phyloP scores from a whole-genome alignment of 2,329 filamentous ascomycete species.

The Sclerotinia sclerotiorum region DNA sequence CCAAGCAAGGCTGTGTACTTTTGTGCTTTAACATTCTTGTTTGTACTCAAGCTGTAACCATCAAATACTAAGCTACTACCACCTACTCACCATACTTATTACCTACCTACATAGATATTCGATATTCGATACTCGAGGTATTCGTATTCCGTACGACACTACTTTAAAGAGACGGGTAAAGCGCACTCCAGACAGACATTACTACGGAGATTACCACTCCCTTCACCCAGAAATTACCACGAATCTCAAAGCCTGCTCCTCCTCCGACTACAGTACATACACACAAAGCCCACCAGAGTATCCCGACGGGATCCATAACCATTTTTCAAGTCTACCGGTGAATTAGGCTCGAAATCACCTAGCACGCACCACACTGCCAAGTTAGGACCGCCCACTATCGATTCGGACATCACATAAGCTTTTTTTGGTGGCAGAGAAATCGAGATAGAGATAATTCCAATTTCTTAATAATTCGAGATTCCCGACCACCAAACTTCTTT shows the following conservation, averaged over 20 bases:
- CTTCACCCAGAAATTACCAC: too few relatives aligned
- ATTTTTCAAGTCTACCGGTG: not conserved
- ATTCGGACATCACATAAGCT: conserved; percentile 10
- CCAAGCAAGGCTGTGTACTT: conserved; percentile 2
- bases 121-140: too few relatives aligned
- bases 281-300: not conserved
- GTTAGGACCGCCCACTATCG: not conserved
- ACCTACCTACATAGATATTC: too few relatives aligned
- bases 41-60: not conserved
- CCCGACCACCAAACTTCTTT: not conserved
- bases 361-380: not conserved
- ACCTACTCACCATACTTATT: too few relatives aligned
- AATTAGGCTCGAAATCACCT: not conserved
- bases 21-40: not conserved
- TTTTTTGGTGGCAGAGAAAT: conserved; percentile 9
- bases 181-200: too few relatives aligned
- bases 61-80: not conserved
- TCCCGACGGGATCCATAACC: not conserved
- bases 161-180: too few relatives aligned
- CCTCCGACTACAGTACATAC: too few relatives aligned
- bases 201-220: too few relatives aligned
- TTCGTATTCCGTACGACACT: too few relatives aligned
- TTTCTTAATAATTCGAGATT: not conserved
- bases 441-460: not conserved
- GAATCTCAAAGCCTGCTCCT: too few relatives aligned